Base-by-base conservation (phyloP, 176 grass and related monocot genomes). In the Ensete ventricosum region DNA sequence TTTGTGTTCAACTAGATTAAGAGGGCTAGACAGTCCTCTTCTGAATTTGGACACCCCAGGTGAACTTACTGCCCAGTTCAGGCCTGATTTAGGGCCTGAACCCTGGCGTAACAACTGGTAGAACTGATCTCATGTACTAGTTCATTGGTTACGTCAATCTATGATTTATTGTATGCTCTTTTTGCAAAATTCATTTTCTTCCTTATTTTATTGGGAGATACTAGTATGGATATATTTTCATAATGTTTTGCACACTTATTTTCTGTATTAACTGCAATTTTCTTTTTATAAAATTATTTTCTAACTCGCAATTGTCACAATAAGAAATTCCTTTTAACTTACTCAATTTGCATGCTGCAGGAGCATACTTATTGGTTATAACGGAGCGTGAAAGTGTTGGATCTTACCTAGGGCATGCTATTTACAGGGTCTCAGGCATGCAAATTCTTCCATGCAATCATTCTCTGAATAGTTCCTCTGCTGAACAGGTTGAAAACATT, bases 341-440 rank as follows among this genome's bases (percentile, higher is more conserved):
- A 55, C 52, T 43, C 34, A 43, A 52, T 58, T 73, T 55, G 22
- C 71, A 57, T 50, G 14, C 48, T 70, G 69, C 79, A 87, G 85
- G 95, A 21, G 84, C 91, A 55, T 99, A 99, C 85, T 73, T 99
- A 76, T 71, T 99, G 64, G 86, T 94, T 70, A 78, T 99, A 81
- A 91, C 84, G 11, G 84, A 87, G 29, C 85, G 88, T 85, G 88
- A 94, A 77, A 84, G 85, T 82, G 86, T 94, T 80, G 95, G 95
- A 72, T 87, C 86, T 80, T 91, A 94, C 81, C 54, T 91, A 83
- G 90, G 88, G 17, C 88, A 99, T 64, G 74, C 88, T 80, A 74
- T 99, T 85, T 99, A 86, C 73, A 91, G 86, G 91, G 89, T 99
- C 69, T 89, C 88, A 76, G 87, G 85, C 66, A 81, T 99, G 50